Evolutionary conservation across 768 basidiomycete species (phyloP).

Genomic region (Xerocomellus chrysenteron): DNA sequence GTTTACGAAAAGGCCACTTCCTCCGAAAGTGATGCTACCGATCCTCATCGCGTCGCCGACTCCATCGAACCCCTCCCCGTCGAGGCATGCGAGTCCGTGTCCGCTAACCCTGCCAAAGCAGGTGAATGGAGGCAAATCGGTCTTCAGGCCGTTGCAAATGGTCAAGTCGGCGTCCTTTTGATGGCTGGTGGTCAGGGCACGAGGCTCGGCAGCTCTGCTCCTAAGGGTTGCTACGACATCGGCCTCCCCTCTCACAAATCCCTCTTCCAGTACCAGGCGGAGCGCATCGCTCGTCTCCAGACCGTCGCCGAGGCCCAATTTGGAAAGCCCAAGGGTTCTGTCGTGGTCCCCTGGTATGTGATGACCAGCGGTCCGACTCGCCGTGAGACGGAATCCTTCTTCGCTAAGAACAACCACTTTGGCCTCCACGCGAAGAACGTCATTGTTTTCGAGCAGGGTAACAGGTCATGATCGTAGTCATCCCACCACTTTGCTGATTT

Average conservation of each 20-base stretch:
- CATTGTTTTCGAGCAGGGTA: slow-evolving; percentile 96
- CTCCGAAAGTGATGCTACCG: slow-evolving; percentile 54
- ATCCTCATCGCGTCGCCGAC: slow-evolving; percentile 42
- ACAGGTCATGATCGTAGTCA: slow-evolving; percentile 16
- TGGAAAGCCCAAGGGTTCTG: slow-evolving; percentile 54
- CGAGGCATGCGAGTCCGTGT: slow-evolving; percentile 64
- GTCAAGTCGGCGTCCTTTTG: slow-evolving; percentile 90
- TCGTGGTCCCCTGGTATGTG: slow-evolving; percentile 93
- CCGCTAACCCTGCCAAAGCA: slow-evolving; percentile 53
- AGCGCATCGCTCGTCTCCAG: slow-evolving; percentile 86
- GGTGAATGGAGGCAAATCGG: slow-evolving; percentile 77
- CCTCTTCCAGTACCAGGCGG: slow-evolving; percentile 97
- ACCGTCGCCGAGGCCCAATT: slow-evolving; percentile 61
- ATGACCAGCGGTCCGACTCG: slow-evolving; percentile 99
- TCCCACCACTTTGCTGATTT: not conserved
- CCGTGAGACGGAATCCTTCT: slow-evolving; percentile 81
- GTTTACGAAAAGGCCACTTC: slow-evolving; percentile 77
- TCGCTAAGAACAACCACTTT: slow-evolving; percentile 73
- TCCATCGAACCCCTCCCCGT: slow-evolving; percentile 81
- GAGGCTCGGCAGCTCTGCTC: slow-evolving; percentile 84
- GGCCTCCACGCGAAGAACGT: slow-evolving; percentile 80
- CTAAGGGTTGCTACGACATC: slow-evolving; percentile 99
- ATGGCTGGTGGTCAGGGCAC: slow-evolving; percentile 99
- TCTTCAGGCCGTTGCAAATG: slow-evolving; percentile 73
- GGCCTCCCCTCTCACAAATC: slow-evolving; percentile 90